Evolutionary conservation across 2,329 filamentous ascomycete genomes (phyloP), one percentile per base, ranked within the genome.

Genomic region (Diaporthe ampelina): DNA sequence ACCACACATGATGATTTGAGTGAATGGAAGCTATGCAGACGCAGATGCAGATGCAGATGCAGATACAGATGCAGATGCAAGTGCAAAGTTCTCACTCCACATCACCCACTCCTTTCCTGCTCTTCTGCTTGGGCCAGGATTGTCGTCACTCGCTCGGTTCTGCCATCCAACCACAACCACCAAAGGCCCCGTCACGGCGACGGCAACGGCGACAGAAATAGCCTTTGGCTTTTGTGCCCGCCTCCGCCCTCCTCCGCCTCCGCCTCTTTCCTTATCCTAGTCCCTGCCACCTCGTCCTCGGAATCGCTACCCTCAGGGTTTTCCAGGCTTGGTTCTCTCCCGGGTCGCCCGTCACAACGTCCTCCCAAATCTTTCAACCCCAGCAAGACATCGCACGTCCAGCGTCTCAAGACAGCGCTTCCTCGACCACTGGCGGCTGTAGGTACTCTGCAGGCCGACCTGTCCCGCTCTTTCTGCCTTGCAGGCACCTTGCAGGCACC

Each of bases 351-450:
- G 32, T 57, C 50, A 70, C 52, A 70, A 57, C 35, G n/a, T 45
- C 45, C 35, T 48, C 11, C 52, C 29, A 29, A 29, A n/a, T n/a
- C n/a, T n/a, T n/a, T 4, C 2, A 29, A 29, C 29, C 29, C 54
- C 43, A 21, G 56, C 69, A 48, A 61, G 24, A 61, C 69, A 48
- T 71, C 56, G 56, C 56, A 71, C 69, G 29, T 40, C 56, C 69
- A 52, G 56, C 43, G 69, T 71, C 43, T 71, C 56, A 52, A 71
- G 69, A 59, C 68, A 56, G 69, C 69, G 69, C 56, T 71, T 71
- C 69, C 43, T 26, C n/a, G 29, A 71, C 69, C 69, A 71, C 68
- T 59, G 59, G 59, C 59, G 43, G 43, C 21, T 50, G 59, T 65
- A 35, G 26, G 43, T 50, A 35, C 43, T 35, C 26, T 67, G 43